A percentile compares a stretch with the other conserved stretches of the same genome.
Conservation (phyloP, 129 eudicot species). For the Rutidosis leptorrhynchoides region DNA sequence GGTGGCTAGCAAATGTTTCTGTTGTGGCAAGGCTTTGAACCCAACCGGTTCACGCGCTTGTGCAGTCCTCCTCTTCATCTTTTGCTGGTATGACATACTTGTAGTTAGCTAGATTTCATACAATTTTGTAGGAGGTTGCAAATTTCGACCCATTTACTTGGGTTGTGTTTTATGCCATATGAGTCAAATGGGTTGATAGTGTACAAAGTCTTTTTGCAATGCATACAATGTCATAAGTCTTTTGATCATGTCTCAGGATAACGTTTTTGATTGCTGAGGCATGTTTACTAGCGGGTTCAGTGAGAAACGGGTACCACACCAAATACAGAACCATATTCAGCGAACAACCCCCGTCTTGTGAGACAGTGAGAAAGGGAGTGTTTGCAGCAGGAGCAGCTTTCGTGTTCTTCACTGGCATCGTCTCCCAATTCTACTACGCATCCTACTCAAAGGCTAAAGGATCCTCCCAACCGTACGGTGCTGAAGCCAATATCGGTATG, state of each 20-base stretch:
- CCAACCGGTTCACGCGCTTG: slow-evolving; percentile 84
- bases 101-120: not conserved
- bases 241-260: slow-evolving; percentile 44
- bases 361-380: slow-evolving; percentile 83
- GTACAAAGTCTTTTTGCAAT: not conserved
- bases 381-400: slow-evolving; percentile 96
- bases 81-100: slow-evolving; percentile 57
- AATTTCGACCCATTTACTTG: not conserved
- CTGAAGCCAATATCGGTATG: slow-evolving; percentile 67
- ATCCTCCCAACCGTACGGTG: slow-evolving; percentile 43
- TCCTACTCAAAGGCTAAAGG: slow-evolving; percentile 58
- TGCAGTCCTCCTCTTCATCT: slow-evolving; percentile 59
- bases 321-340: slow-evolving; percentile 52
- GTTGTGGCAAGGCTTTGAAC: slow-evolving; percentile 78
- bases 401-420: slow-evolving; percentile 53
- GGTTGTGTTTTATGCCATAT: not conserved
- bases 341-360: slow-evolving; percentile 63
- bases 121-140: not conserved
- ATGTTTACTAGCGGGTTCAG: slow-evolving; percentile 92
- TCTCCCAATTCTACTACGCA: slow-evolving; percentile 69
- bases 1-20: slow-evolving; percentile 84
- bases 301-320: slow-evolving; percentile 82
- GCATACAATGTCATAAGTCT: not conserved
- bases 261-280: slow-evolving; percentile 70
- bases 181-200: slow-evolving; percentile 9